Evolutionary conservation across 768 basidiomycete species (phyloP), one percentile per base, ranked within the genome.

Genomic region (Kondoa subrosea): DNA sequence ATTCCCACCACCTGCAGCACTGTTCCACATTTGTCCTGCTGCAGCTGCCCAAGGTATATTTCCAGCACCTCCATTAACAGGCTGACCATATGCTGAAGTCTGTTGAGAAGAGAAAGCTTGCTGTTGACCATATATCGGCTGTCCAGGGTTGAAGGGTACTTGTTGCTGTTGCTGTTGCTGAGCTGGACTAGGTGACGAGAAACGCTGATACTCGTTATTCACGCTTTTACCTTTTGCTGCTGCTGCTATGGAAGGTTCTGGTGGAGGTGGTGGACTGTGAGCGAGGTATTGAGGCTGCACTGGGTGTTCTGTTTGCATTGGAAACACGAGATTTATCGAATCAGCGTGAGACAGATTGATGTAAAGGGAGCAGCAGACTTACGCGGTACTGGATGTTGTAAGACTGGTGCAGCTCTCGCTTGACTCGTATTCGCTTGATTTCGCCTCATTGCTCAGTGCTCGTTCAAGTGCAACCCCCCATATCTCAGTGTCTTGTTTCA

Each of bases 71-170:
- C 25, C 15, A 25, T 15, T 25, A 27, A 14, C 29, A 8, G 21
- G 66, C 25, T 84, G 83, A 0, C 66, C 87, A 85, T 1, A 87
- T 87, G 21, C 58, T 31, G 25, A 25, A 25, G 58, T 25, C 25
- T 59, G 58, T 27, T 4, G 25, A 4, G 8, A 15, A 12, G 58
- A 27, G 14, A 14, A 27, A 25, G 21, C 25, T 4, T 4, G 56
- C 56, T 25, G 15, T 56, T 56, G 58, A 27, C 16, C 61, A 31
- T 27, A 16, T 2, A 33, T 15, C 30, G 30, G 61, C 61, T 63
- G 61, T 32, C 17, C 3, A 27, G 4, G 14, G 3, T 63, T 27
- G 61, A 3, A 27, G 8, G n/a, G 8, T 79, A 15, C 58, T 4
- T 63, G 29, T 33, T 32, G 61, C 61, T 63, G 30, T 16, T 27